These are phyloP conservation scores for Carex parvula DNA, from an alignment of 176 grass and related monocot species.

Conservation along the genomic window DNA sequence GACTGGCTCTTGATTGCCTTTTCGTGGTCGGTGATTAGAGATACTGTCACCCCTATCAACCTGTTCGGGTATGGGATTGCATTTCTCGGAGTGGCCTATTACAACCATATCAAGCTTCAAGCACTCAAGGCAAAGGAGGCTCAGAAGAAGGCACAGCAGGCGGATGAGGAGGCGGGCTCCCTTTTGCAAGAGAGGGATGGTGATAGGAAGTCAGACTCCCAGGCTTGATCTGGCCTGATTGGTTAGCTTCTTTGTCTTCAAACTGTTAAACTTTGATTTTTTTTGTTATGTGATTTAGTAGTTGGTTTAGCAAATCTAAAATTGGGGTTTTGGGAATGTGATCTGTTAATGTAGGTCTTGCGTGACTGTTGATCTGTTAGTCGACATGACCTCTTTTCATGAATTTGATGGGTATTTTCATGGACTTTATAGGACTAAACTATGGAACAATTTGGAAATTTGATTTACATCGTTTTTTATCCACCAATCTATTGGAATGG, in stretches of 20 bases:
- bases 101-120: conserved; percentile 94
- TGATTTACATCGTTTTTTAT: background rate
- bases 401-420: background rate
- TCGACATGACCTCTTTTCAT: background rate
- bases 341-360: background rate
- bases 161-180: conserved; percentile 64
- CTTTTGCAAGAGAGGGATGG: conserved; percentile 66
- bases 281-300: background rate
- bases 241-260: conserved; percentile 13
- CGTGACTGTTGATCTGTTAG: background rate
- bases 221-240: conserved; percentile 38
- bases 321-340: background rate
- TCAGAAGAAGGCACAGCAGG: conserved; percentile 78
- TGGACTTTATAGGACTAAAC: background rate
- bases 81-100: conserved; percentile 84
- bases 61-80: conserved; percentile 85
- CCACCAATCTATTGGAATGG: background rate
- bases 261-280: background rate
- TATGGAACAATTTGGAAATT: background rate
- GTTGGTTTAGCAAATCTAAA: background rate
- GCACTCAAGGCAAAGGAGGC: conserved; percentile 95
- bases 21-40: conserved; percentile 91
- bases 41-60: conserved; percentile 81
- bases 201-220: conserved; percentile 59
- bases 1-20: conserved; percentile 96